Evolutionary conservation across 2,329 filamentous ascomycete species (phyloP).

Genomic region (Aspergillus transmontanensis): DNA sequence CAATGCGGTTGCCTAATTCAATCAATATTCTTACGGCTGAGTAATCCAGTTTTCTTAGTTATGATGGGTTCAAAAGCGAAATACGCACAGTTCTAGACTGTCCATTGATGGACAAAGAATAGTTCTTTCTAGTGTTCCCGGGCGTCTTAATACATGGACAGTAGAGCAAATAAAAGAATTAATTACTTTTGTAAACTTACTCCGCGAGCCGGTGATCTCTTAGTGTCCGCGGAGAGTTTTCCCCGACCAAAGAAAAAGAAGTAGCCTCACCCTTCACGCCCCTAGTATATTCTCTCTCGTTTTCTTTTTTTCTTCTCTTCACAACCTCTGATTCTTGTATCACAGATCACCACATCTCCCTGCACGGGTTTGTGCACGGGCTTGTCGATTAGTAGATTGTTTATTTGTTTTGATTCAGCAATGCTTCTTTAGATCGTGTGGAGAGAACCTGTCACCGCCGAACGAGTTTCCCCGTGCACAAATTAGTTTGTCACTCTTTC

Average conservation of each 20-base stretch:
- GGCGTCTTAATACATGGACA: not conserved
- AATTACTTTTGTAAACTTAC: not conserved
- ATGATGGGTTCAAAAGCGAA: not conserved
- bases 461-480: constrained; percentile 14
- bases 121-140: not conserved
- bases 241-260: constrained; percentile 4
- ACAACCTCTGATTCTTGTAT: not conserved
- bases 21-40: not conserved
- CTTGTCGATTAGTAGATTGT: not conserved
- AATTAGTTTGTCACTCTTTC: constrained; percentile 12
- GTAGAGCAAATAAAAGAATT: not conserved
- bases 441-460: constrained; percentile 14
- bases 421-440: constrained; percentile 19
- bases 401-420: constrained; percentile 14
- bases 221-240: constrained; percentile 7
- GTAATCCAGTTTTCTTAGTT: constrained; percentile 6
- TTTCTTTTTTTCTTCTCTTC: constrained; percentile 4
- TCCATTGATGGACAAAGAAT: not conserved
- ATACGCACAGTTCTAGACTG: not conserved
- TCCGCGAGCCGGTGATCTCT: not conserved
- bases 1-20: constrained; percentile 15
- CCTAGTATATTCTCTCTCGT: constrained; percentile 3
- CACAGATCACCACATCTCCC: not conserved
- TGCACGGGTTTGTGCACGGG: not conserved
- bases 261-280: not conserved